Percentiles rank a stretch among this genome's conserved stretches.
Conservation (phyloP, 495 filamentous ascomycete species). For the Opeltia flavorubescens region DNA sequence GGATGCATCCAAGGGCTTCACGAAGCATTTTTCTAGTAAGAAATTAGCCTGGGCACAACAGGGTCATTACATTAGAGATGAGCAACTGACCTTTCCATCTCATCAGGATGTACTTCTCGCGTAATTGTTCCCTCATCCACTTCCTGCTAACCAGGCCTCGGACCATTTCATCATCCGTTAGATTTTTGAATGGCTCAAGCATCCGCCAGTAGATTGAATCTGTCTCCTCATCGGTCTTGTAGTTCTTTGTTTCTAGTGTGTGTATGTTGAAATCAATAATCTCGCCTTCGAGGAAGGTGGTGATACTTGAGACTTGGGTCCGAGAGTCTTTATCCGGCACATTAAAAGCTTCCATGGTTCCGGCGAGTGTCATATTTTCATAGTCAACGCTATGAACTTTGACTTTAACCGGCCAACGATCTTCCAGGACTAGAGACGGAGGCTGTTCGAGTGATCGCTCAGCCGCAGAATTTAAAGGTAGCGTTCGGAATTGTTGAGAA, state of each 20-base stretch:
- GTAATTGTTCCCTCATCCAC: slow-evolving; percentile 39
- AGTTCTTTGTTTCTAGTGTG: slow-evolving; percentile 54
- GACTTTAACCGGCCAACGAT: slow-evolving; percentile 61
- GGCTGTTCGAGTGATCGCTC: slow-evolving; percentile 16
- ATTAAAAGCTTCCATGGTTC: slow-evolving; percentile 69
- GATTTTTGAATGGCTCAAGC: slow-evolving; percentile 47
- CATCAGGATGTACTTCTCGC: slow-evolving; percentile 56
- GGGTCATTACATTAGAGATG: not conserved
- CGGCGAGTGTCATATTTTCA: slow-evolving; percentile 47
- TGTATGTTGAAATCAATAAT: slow-evolving; percentile 61
- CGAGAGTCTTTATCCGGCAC: slow-evolving; percentile 45
- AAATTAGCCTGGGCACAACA: slow-evolving; percentile 2
- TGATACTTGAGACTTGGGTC: slow-evolving; percentile 46
- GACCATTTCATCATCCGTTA: slow-evolving; percentile 43
- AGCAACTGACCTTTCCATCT: slow-evolving; percentile 53
- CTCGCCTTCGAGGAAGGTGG: slow-evolving; percentile 63
- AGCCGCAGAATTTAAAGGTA: slow-evolving; percentile 11
- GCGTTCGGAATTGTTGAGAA: not conserved
- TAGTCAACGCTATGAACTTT: slow-evolving; percentile 57
- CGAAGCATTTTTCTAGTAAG: slow-evolving; percentile 51
- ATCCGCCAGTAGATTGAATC: slow-evolving; percentile 63
- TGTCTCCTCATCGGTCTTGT: slow-evolving; percentile 41
- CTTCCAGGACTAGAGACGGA: slow-evolving; percentile 23
- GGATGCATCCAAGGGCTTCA: slow-evolving; percentile 42
- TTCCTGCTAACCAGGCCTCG: slow-evolving; percentile 42